Evolutionary conservation across 2,329 filamentous ascomycete genomes (phyloP), one percentile per base, ranked within the genome.

Genomic region (Trichophyton schoenleinii): DNA sequence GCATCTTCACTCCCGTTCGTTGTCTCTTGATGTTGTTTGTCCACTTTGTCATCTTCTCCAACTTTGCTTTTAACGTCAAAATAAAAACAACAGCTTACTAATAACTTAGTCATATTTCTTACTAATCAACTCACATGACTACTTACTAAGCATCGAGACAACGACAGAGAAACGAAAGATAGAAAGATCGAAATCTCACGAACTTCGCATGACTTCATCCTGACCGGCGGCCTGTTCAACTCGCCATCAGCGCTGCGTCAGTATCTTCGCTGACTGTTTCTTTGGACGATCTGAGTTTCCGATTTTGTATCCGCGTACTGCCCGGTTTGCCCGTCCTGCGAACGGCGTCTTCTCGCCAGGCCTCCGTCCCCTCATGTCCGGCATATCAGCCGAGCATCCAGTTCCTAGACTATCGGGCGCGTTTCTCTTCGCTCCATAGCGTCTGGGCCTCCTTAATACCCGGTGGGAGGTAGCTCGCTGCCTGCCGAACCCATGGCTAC

Each of bases 401-500:
- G 38, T 34, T 42, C 36, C 48, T 48, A 38, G 44, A 59, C 18
- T 34, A 44, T 59, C 38, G 41, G 36, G 60, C 52, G 48, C 48
- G 20, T 25, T 36, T 48, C 18, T 31, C 36, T n/a, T 22, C 41
- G 59, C 8, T 60, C 28, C 22, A 25, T 60, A 34, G 28, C 38
- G 1, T 22, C 13, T 15, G 28, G 20, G 28, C 28, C 20, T 31
- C 11, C 4, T 31, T 15, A n/a, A 34, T 58, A 42, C 22, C 55
- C n/a, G n/a, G 28, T 9, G 20, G 34, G 18, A 38, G 34, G 49
- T 34, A n/a, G n/a, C n/a, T 22, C 58, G 41, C 15, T 41, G 18
- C 59, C 18, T 41, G 31, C 53, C 22, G 36, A 60, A 18, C 65
- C 60, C 58, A 77, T 77, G 76, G 75, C 75, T 60, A 78, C 75